Base-by-base conservation (phyloP, 2,329 filamentous ascomycete genomes). In the Alternaria panax region DNA sequence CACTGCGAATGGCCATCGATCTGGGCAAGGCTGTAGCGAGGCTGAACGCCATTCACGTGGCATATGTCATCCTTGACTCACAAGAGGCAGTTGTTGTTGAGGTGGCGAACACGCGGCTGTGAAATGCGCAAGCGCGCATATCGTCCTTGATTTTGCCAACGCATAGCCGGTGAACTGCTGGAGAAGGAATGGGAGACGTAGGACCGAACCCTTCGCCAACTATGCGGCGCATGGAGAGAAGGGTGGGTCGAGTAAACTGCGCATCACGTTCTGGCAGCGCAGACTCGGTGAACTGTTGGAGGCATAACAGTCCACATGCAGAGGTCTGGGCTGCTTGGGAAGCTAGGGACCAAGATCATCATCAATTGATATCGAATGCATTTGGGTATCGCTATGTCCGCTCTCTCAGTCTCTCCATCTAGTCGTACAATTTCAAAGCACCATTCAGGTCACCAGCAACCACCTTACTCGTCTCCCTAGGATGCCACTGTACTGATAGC, bases 401-500 rank as follows among this genome's bases (percentile, higher is more conserved):
- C 51, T 55, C 59, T 56, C 18, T 27, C 6, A 24, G 12, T 9
- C 11, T 38, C n/a, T 22, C 16, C 32, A 6, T 43, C 58, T 72
- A 98, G 84, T 98, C 95, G 92, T 93, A 98, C 77, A 94, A 94
- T 77, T 91, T 92, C 62, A 99, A 92, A 45, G 90, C 84, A 5
- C 95, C 94, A 71, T 97, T 92, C 79, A 96, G 80, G 20, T 95
- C 95, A 12, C 93, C 96, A 28, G 93, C 96, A 2, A 90, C 91
- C 34, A 98, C 88, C 84, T 97, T 97, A 75, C 91, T 95, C 18
- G 90, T 95, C 84, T 99, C 95, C 80, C 97, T 91, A n/a, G 94
- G 93, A 79, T 98, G 93, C 94, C 95, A 99, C 76, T 91, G 91
- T 58, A 95, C 87, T 67, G 90, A 92, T n/a, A 92, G 92, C 54